A percentile compares a stretch with the other conserved stretches of the same genome.
Conservation (phyloP, 495 filamentous ascomycete genomes). For the Neurospora africana region DNA sequence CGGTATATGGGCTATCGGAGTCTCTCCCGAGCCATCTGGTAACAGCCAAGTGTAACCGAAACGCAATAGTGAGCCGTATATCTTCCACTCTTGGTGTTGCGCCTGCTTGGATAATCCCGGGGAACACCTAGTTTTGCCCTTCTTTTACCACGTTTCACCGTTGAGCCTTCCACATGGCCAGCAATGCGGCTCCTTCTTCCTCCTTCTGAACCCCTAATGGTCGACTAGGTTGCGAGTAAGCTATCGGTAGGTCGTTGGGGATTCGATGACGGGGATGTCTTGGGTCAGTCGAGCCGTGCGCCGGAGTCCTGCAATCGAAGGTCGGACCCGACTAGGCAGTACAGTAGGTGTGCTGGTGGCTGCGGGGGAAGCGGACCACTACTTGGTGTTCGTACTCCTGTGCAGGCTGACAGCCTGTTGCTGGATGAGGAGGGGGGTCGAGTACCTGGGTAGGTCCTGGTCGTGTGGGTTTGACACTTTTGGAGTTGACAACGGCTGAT, state of each 20-base stretch:
- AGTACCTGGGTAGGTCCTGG: not conserved
- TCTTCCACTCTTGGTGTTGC: conserved; percentile 2
- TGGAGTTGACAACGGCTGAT: conserved; percentile 9
- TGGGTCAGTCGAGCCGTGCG: conserved; percentile 1
- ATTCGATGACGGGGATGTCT: conserved; percentile 5
- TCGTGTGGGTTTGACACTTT: not conserved
- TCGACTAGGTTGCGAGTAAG: not conserved
- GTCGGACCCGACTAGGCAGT: not conserved
- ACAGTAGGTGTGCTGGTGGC: not conserved
- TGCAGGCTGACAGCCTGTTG: not conserved
- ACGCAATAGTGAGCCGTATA: conserved; percentile 10
- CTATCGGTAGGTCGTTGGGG: not conserved
- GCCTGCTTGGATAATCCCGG: conserved; percentile 9
- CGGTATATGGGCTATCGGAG: not conserved
- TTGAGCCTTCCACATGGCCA: conserved; percentile 25
- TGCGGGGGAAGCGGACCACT: not conserved
- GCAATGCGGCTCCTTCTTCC: conserved; percentile 17
- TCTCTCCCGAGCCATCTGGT: conserved; percentile 17
- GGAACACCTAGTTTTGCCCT: not conserved
- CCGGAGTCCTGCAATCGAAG: not conserved
- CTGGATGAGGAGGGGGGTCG: not conserved
- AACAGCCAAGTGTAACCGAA: conserved; percentile 7
- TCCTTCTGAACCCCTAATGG: not conserved
- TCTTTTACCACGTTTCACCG: conserved; percentile 16
- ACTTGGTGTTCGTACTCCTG: not conserved